Conservation (phyloP, 2,329 filamentous ascomycete genomes). For the Whalleya microplaca region DNA sequence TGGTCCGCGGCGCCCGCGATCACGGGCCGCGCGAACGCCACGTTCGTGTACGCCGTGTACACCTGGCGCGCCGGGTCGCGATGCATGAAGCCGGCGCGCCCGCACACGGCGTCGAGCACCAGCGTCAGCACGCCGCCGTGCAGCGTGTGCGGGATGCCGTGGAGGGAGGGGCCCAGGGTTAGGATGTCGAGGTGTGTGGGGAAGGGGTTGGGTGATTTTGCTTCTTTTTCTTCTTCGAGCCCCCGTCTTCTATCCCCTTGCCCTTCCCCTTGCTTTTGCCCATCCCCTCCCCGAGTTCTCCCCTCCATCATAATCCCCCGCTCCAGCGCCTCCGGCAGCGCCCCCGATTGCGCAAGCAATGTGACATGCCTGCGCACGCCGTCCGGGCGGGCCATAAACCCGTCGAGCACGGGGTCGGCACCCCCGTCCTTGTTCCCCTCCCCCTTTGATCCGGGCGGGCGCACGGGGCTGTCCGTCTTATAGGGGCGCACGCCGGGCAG, state of each 20-base stretch:
- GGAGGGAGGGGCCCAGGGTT: slow-evolving; percentile 1
- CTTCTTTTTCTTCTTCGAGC: no score
- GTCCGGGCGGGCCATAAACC: background rate
- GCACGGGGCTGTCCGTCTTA: background rate
- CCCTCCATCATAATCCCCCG: background rate
- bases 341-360: background rate
- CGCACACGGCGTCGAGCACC: background rate
- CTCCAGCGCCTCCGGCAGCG: background rate
- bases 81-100: slow-evolving; percentile 6
- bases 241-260: background rate
- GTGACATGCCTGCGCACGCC: slow-evolving; percentile 1
- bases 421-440: no score
- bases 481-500: slow-evolving; percentile 1
- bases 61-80: background rate
- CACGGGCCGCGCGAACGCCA: slow-evolving; percentile 2
- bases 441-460: no score
- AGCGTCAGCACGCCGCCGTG: slow-evolving; percentile 3
- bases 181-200: slow-evolving; percentile 4
- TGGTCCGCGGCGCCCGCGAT: background rate
- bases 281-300: background rate
- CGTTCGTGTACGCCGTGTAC: slow-evolving; percentile 5
- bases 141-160: background rate
- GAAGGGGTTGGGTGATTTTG: background rate
- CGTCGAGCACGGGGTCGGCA: background rate
- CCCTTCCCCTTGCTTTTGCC: background rate